Conservation (phyloP, 2,329 filamentous ascomycete genomes). For the Arthrocladium fulminans region DNA sequence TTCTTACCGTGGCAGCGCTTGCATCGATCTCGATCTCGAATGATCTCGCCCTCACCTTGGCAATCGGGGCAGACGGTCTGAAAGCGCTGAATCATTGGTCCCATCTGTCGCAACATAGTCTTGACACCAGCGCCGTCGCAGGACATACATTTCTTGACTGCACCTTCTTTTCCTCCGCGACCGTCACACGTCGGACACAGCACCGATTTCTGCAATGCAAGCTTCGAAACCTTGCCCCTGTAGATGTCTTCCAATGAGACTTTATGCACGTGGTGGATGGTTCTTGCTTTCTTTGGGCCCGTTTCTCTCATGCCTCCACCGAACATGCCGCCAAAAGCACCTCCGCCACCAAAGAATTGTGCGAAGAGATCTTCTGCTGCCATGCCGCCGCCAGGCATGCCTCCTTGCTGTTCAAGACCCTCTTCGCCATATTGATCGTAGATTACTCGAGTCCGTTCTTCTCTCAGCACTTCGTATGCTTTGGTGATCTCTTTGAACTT, state of each 20-base stretch:
- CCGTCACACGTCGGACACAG: slow-evolving; percentile 94
- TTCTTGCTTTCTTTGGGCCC: slow-evolving; percentile 83
- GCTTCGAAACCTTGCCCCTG: slow-evolving; percentile 93
- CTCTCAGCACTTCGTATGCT: slow-evolving; percentile 90
- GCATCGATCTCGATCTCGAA: slow-evolving; percentile 95
- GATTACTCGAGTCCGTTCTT: slow-evolving; percentile 78
- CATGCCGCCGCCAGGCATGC: slow-evolving; percentile 74
- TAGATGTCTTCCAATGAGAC: slow-evolving; percentile 97
- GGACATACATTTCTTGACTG: slow-evolving; percentile 84
- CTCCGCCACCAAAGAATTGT: slow-evolving; percentile 80
- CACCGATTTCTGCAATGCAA: slow-evolving; percentile 92
- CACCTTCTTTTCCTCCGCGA: slow-evolving; percentile 90
- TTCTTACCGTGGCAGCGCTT: slow-evolving; percentile 96
- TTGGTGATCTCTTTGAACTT: slow-evolving; percentile 98
- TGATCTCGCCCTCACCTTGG: slow-evolving; percentile 91
- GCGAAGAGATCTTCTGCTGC: slow-evolving; percentile 92
- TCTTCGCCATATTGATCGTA: slow-evolving; percentile 99
- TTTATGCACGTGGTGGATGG: slow-evolving; percentile 97
- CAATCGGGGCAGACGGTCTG: slow-evolving; percentile 98
- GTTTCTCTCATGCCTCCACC: slow-evolving; percentile 70
- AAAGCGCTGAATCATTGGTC: slow-evolving; percentile 99
- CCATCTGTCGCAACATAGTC: slow-evolving; percentile 99
- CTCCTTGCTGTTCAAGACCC: slow-evolving; percentile 78
- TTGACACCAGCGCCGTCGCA: slow-evolving; percentile 97
- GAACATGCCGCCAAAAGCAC: slow-evolving; percentile 66